Evolutionary conservation across 2,329 filamentous ascomycete species (phyloP), one percentile per base, ranked within the genome.

Genomic region (Endothia cerciana): DNA sequence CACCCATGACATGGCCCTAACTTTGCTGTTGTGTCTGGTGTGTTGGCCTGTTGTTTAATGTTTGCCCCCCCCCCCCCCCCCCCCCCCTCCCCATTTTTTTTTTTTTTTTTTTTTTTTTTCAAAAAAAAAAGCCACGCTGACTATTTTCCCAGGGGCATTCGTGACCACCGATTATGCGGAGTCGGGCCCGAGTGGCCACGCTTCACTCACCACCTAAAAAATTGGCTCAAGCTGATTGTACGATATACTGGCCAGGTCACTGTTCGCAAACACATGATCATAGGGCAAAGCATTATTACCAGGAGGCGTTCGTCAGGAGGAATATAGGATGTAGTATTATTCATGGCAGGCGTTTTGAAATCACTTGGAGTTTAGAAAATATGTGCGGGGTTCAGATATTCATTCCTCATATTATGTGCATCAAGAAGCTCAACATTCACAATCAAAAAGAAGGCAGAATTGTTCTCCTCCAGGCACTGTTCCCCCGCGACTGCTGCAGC

Each of bases 131-230:
- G n/a, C n/a, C n/a, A n/a, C 19, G 3, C 30, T 36, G n/a, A 56
- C 17, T 28, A 7, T 5, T 38, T 19, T 33, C 13, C 11, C 3
- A 62, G 60, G 19, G 61, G 78, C 78, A 1, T 78, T 78, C 67
- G 77, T 80, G 6, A 77, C 77, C 28, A 73, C 75, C 30, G 80
- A 81, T 63, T 81, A 90, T 64, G 89, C 89, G 67, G 87, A 87
- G 53, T 85, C 89, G 4, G 85, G 89, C 67, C 70, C 68, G 1
- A 70, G 66, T 33, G 70, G 70, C 4, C 89, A 89, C 47, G 62
- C 63, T 38, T 65, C 66, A 22, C 45, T 60, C 40, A 53, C 15
- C 11, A 25, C 22, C 13, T 66, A 55, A 64, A 30, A 5, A 4
- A 22, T 19, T n/a, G 6, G n/a, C 17, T 33, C n/a, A 7, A 13